A percentile compares a stretch with the other conserved stretches of the same genome.
These are phyloP conservation scores for Zygoascus tannicola DNA, from an alignment of 805 yeast genomes.

Conservation along the genomic window DNA sequence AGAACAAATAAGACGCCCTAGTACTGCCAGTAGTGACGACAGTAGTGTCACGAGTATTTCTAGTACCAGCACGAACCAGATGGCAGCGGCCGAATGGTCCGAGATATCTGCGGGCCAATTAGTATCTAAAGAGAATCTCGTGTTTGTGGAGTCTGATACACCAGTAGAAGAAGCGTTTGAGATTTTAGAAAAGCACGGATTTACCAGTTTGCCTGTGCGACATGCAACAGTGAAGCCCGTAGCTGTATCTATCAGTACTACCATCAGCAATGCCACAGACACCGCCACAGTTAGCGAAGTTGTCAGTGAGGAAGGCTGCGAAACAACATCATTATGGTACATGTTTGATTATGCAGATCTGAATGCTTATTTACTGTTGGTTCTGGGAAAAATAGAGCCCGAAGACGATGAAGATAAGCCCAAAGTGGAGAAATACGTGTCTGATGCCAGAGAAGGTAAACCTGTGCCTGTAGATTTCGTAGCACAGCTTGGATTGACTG, in stretches of 20 bases:
- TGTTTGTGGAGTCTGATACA: constrained; percentile 53
- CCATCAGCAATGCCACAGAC: background rate
- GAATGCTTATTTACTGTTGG: constrained; percentile 75
- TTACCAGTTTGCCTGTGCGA: constrained; percentile 78
- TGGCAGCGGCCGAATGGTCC: constrained; percentile 47
- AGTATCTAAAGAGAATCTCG: constrained; percentile 68
- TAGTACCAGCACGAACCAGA: background rate
- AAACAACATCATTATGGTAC: constrained; percentile 23
- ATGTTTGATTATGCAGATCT: constrained; percentile 90
- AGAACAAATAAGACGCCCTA: background rate
- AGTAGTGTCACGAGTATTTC: background rate
- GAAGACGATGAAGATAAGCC: constrained; percentile 12
- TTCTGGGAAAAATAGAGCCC: constrained; percentile 57
- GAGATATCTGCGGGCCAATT: constrained; percentile 62
- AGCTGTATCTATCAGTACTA: too few species aligned
- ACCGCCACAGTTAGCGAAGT: constrained; percentile 3
- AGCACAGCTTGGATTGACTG: constrained; percentile 73
- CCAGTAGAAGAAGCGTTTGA: constrained; percentile 88
- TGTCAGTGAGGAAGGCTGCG: background rate
- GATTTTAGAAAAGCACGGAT: constrained; percentile 55
- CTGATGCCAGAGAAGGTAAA: constrained; percentile 72
- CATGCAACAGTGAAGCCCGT: constrained; percentile 8
- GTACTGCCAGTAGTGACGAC: background rate
- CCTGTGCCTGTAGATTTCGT: constrained; percentile 90
- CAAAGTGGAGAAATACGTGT: constrained; percentile 30